Conservation (phyloP, 2,329 filamentous ascomycete genomes). For the Rutstroemia sp. region DNA sequence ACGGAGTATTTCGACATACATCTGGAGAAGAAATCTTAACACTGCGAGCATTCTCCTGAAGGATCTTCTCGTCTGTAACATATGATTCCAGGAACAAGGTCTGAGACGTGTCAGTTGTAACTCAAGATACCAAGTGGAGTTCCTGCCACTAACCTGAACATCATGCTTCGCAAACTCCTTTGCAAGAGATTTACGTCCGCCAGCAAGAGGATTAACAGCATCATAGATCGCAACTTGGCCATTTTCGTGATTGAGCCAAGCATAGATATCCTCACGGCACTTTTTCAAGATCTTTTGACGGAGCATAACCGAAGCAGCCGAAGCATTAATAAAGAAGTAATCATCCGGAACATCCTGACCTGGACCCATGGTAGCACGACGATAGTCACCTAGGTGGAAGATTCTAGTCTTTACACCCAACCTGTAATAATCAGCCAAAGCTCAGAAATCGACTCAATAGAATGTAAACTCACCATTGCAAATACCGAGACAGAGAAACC, state of each 20-base stretch:
- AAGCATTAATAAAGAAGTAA: conserved; percentile 96
- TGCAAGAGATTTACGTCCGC: conserved; percentile 73
- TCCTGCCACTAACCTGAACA: conserved; percentile 57
- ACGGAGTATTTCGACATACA: conserved; percentile 40
- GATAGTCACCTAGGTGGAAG: conserved; percentile 95
- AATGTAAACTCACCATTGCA: conserved; percentile 63
- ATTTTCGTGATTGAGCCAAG: conserved; percentile 93
- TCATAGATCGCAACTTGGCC: conserved; percentile 98
- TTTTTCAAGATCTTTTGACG: conserved; percentile 97
- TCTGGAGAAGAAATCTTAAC: conserved; percentile 98
- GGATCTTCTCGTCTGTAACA: conserved; percentile 87
- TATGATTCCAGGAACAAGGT: conserved; percentile 96
- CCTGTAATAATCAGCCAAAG: conserved; percentile 39
- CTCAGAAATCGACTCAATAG: neutral
- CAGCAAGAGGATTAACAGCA: conserved; percentile 86
- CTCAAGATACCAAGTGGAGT: neutral
- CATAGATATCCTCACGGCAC: conserved; percentile 93
- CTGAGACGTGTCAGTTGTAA: conserved; percentile 35
- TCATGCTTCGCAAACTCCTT: conserved; percentile 98
- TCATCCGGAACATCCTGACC: conserved; percentile 85
- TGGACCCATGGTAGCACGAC: conserved; percentile 79
- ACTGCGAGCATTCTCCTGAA: conserved; percentile 92
- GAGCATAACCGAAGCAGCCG: conserved; percentile 83
- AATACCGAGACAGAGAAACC: conserved; percentile 87
- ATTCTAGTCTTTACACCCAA: conserved; percentile 96